Base-by-base conservation (phyloP, 108 stramenopile genomes). In the Skeletonema marinoi region DNA sequence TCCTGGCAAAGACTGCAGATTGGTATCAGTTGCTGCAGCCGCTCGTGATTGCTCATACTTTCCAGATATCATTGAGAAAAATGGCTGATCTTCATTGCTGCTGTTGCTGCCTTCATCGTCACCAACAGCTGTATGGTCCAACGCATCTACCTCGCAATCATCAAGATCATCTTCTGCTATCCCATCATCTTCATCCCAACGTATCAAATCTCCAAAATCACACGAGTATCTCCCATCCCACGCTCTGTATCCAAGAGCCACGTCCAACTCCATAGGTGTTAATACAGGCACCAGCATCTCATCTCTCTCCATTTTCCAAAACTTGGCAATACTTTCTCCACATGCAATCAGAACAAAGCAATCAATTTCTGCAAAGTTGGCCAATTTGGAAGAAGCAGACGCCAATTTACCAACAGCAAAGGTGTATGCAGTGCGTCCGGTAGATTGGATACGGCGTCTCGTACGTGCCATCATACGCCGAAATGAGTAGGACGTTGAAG, bases 331-430 rank as follows among this genome's bases (percentile, higher is more conserved):
- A 67, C 87, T 90, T 65, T 97, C 93, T 29, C 90, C 87, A 78
- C 97, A 97, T 16, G 96, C 96, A 5, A 98, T 92, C 58, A 98
- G 61, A 31, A 96, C 96, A 74, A 94, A 98, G 70, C 91, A 92
- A 59, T 98, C 98, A 65, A 98, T 92, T 73, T 97, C 96, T 11
- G 94, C 96, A 91, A 97, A 98, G 77, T 98, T 98, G 36, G 93
- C 86, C 25, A 98, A 74, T 70, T 98, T 98, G 21, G 94, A 93
- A 11, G 90, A 89, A n/a, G 80, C 30, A 25, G 80, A 74, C 73
- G 97, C 96, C 41, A 98, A 82, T 82, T 96, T 97, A 7, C 98
- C 98, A 12, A 98, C 94, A 29, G 90, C 91, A 81, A 98, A 96
- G 42, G 89, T 90, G 75, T 98, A 98, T 19, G 87, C 88, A 32